Percentiles rank a stretch among this genome's conserved stretches.
These are phyloP conservation scores for Plasmodium coatneyi DNA, from an alignment of 169 alveolate genomes.

Conservation along the genomic window DNA sequence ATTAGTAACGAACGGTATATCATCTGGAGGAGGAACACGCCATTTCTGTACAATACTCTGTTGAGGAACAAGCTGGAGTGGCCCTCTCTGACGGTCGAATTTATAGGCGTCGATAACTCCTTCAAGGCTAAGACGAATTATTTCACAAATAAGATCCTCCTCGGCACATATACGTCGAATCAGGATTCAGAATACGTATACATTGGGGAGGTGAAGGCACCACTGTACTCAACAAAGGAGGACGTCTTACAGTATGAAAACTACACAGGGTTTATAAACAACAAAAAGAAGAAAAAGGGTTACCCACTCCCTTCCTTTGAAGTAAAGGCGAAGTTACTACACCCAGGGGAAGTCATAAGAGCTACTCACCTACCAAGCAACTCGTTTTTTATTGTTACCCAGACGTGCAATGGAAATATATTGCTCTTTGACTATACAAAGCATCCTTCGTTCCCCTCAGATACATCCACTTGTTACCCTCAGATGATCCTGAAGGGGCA, in stretches of 20 bases:
- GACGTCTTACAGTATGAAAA: constrained; percentile 84
- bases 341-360: constrained; percentile 88
- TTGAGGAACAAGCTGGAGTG: constrained; percentile 94
- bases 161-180: constrained; percentile 95
- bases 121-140: constrained; percentile 79
- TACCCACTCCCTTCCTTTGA: constrained; percentile 79
- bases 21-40: constrained; percentile 96
- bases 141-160: constrained; percentile 88
- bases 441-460: constrained; percentile 93
- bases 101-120: constrained; percentile 79
- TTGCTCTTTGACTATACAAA: constrained; percentile 93
- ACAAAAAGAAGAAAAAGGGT: constrained; percentile 47
- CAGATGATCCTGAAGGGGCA: constrained; percentile 93
- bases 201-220: constrained; percentile 88
- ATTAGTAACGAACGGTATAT: constrained; percentile 29
- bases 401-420: constrained; percentile 91
- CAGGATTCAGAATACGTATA: constrained; percentile 92
- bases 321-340: constrained; percentile 87
- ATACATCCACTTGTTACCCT: constrained; percentile 89
- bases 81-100: constrained; percentile 95
- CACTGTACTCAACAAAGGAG: constrained; percentile 76
- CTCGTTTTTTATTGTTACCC: constrained; percentile 92
- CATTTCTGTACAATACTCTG: constrained; percentile 94
- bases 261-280: constrained; percentile 80
- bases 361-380: constrained; percentile 93